phyloP scores from a whole-genome alignment of 2,329 filamentous ascomycete genomes.

The Boeremia exigua region DNA sequence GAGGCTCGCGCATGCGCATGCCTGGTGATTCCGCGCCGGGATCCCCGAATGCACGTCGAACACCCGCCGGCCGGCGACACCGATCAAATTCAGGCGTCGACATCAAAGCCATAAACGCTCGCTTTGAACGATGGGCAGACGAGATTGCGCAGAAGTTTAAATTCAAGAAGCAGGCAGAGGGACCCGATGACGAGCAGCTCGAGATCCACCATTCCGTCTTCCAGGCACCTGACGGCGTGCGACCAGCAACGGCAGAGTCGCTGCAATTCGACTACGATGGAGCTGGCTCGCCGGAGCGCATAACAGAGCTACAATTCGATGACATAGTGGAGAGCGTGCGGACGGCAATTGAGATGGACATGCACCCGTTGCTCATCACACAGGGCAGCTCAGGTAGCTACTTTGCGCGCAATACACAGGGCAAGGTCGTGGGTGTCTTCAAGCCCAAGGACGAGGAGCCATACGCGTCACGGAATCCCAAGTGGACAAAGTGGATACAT shows the following conservation, averaged over 20 bases:
- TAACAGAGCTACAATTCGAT: slow-evolving; percentile 84
- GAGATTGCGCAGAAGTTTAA: slow-evolving; percentile 98
- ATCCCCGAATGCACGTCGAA: slow-evolving; percentile 41
- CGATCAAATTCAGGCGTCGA: slow-evolving; percentile 90
- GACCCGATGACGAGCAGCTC: slow-evolving; percentile 76
- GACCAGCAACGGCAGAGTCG: slow-evolving; percentile 77
- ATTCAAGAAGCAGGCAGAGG: slow-evolving; percentile 76
- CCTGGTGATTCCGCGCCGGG: slow-evolving; percentile 40
- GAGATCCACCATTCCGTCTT: slow-evolving; percentile 99
- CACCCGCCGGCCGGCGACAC: slow-evolving; percentile 52
- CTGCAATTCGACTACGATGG: slow-evolving; percentile 63
- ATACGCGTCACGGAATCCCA: slow-evolving; percentile 94
- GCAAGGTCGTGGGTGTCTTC: slow-evolving; percentile 96
- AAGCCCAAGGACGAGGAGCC: slow-evolving; percentile 99
- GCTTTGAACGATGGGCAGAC: slow-evolving; percentile 94
- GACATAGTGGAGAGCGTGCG: slow-evolving; percentile 88
- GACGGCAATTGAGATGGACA: slow-evolving; percentile 83
- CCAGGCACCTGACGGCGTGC: slow-evolving; percentile 85
- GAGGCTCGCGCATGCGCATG: slow-evolving; percentile 53
- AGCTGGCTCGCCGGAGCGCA: slow-evolving; percentile 64
- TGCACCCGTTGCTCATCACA: slow-evolving; percentile 94
- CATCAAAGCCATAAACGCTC: slow-evolving; percentile 96
- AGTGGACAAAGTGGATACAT: slow-evolving; percentile 99
- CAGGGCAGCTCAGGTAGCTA: slow-evolving; percentile 98
- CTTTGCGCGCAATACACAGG: slow-evolving; percentile 89